Evolutionary conservation across 164 flowering plant species (phyloP), one percentile per base, ranked within the genome.

Genomic region (Brasenia schreberi): DNA sequence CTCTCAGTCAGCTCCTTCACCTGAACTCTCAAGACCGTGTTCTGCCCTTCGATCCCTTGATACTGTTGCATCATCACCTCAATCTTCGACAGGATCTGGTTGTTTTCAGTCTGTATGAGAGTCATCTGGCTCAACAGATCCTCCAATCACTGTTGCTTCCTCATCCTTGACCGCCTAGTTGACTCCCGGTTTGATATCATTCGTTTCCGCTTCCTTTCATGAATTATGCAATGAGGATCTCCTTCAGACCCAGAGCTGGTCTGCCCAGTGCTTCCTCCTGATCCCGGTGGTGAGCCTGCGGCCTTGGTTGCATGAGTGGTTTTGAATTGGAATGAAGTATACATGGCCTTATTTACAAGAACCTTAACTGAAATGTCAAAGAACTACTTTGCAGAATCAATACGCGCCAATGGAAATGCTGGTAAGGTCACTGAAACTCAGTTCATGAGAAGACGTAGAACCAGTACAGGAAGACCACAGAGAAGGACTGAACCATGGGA

Each of bases 401-500:
- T 14, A 49, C 12, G 56, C 10, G 16, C 12, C 12, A 49, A 14
- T 9, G 10, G 56, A 14, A 49, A 49, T 9, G 56, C 56, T 49
- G 56, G 16, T 49, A 9, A 49, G 39, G 39, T 3, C 39, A 33
- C 39, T 43, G 39, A 59, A 19, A 33, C 60, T 18, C 18, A 73
- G 43, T 66, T 82, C 81, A 82, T 71, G 90, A 85, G 72, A 87
- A 77, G 59, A 80, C 85, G 67, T 82, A 85, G 75, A 84, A 85
- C 93, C 90, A 87, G 78, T 84, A 87, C 61, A 85, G 90, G 63
- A 85, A 85, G n/a, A 83, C 88, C 53, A 84, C 90, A 0, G 93
- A 87, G 74, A 87, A 85, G 0, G 93, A 87, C 59, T 85, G 93
- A 27, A 84, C 63, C 64, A 84, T 73, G 56, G 72, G 79, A 71